A percentile compares a stretch with the other conserved stretches of the same genome.
These are phyloP conservation scores for Epichloe sp. DNA, from an alignment of 2,329 filamentous ascomycete species.

Conservation along the genomic window DNA sequence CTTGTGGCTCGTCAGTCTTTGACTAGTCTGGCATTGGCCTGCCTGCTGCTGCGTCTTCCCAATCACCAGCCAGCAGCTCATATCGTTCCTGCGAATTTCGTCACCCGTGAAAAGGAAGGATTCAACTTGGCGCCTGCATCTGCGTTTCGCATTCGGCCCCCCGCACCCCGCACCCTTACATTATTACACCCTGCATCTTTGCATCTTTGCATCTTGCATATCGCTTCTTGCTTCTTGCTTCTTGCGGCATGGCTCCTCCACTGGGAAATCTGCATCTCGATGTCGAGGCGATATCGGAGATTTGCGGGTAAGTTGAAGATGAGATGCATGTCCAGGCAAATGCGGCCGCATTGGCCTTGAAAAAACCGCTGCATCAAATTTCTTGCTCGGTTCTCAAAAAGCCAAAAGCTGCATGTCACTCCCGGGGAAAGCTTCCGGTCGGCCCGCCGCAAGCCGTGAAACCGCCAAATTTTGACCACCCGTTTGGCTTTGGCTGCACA, in stretches of 20 bases:
- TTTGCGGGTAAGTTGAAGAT: slow-evolving; percentile 53
- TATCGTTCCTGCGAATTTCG: too few species aligned
- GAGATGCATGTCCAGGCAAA: background rate
- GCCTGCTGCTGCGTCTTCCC: too few species aligned
- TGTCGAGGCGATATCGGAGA: slow-evolving; percentile 82
- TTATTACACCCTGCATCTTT: background rate
- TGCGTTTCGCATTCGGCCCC: too few species aligned
- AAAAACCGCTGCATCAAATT: too few species aligned
- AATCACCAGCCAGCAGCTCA: too few species aligned
- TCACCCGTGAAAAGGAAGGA: too few species aligned
- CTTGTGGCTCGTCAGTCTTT: too few species aligned
- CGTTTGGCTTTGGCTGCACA: too few species aligned
- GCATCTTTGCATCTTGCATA: background rate
- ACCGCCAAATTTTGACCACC: background rate
- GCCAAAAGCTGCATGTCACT: background rate
- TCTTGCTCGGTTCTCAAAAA: background rate
- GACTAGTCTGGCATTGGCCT: too few species aligned
- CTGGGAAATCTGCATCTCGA: slow-evolving; percentile 56
- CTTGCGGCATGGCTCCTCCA: slow-evolving; percentile 36
- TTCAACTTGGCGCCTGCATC: too few species aligned
- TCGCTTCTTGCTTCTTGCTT: background rate
- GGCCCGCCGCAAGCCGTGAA: background rate
- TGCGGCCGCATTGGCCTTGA: too few species aligned
- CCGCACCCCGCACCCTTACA: too few species aligned
- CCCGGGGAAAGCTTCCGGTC: background rate